These are phyloP conservation scores for Tetradesmus lagerheimii DNA, from an alignment of 139 green algal species.

Conservation along the genomic window DNA sequence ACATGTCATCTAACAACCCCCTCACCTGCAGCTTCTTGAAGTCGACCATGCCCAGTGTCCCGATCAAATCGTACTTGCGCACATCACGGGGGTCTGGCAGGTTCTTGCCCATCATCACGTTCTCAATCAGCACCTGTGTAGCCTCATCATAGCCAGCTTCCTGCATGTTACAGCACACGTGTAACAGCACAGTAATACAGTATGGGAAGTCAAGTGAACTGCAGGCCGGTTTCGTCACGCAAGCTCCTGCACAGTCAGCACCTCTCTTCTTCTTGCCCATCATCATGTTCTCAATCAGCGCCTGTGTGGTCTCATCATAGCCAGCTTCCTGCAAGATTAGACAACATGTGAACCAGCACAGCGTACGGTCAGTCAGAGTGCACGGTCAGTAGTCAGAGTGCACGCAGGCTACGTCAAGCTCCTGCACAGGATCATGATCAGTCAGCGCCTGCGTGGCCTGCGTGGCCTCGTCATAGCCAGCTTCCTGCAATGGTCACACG, in stretches of 20 bases:
- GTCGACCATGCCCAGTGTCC: constrained; percentile 56
- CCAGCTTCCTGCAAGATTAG: constrained; percentile 47
- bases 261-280: constrained; percentile 46
- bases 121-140: constrained; percentile 52
- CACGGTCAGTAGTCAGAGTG: too few species aligned
- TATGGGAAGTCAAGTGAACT: not conserved
- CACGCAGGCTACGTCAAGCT: too few species aligned
- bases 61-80: constrained; percentile 59
- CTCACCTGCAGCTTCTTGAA: constrained; percentile 40
- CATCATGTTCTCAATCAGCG: constrained; percentile 65
- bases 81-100: constrained; percentile 68
- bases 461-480: constrained; percentile 50
- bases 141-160: constrained; percentile 52
- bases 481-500: too few species aligned
- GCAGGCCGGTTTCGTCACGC: too few species aligned
- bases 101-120: constrained; percentile 63
- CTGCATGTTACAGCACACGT: not conserved
- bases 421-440: not conserved
- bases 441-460: too few species aligned
- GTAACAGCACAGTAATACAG: not conserved
- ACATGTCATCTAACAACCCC: not conserved
- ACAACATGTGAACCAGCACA: not conserved
- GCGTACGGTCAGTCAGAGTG: not conserved
- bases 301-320: constrained; percentile 45
- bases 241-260: too few species aligned